phyloP scores from a whole-genome alignment of 768 basidiomycete species.

The Gyrodon lividus region DNA sequence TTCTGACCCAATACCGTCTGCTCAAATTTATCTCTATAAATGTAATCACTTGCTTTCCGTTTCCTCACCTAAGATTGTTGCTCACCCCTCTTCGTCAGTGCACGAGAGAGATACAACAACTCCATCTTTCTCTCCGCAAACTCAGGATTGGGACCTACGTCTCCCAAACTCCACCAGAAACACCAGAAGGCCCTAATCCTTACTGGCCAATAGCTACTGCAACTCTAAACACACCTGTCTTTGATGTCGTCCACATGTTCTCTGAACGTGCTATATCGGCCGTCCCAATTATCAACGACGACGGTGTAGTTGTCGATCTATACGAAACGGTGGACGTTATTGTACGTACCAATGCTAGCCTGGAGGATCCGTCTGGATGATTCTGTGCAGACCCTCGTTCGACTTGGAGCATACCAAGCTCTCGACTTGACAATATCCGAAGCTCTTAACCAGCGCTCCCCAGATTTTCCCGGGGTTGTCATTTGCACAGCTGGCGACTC shows the following conservation, averaged over 20 bases:
- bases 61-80: neutral
- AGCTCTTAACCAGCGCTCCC: constrained; percentile 86
- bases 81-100: constrained; percentile 52
- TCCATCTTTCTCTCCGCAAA: constrained; percentile 77
- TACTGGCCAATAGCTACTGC: constrained; percentile 93
- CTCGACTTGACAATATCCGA: constrained; percentile 92
- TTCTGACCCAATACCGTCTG: constrained; percentile 95
- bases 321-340: constrained; percentile 99
- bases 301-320: constrained; percentile 91
- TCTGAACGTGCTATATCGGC: constrained; percentile 94
- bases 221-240: constrained; percentile 86
- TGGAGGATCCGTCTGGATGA: constrained; percentile 5
- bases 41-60: constrained; percentile 44
- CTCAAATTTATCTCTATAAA: constrained; percentile 99
- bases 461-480: constrained; percentile 96
- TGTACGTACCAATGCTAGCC: constrained; percentile 39
- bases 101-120: constrained; percentile 74
- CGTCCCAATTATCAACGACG: constrained; percentile 91
- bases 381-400: constrained; percentile 77
- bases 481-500: constrained; percentile 94
- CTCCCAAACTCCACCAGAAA: constrained; percentile 46
- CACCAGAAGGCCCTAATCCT: constrained; percentile 58
- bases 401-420: constrained; percentile 92
- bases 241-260: constrained; percentile 99
- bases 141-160: constrained; percentile 96